Percentiles rank a stretch among this genome's conserved stretches.
These are phyloP conservation scores for Petunia hybrid DNA, from an alignment of 305 asterid genomes.

Conservation along the genomic window DNA sequence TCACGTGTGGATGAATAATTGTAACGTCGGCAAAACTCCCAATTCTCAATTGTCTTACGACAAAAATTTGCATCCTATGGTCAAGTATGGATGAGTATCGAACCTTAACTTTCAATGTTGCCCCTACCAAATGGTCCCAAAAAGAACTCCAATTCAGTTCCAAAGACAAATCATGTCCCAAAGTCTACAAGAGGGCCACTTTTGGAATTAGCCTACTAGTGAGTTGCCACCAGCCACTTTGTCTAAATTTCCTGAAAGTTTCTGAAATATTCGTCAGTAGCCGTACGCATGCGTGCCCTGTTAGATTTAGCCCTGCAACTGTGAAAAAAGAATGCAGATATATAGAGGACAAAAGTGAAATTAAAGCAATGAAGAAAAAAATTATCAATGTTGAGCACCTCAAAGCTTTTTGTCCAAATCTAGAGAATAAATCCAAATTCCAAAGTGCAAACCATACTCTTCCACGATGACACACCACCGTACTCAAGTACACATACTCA, in stretches of 20 bases:
- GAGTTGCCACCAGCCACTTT: neutral
- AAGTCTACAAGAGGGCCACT: neutral
- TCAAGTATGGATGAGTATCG: neutral
- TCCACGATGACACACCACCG: too few species aligned
- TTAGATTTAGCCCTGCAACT: neutral
- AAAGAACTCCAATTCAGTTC: neutral
- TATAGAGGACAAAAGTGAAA: neutral
- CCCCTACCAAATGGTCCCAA: neutral
- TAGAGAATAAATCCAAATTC: neutral
- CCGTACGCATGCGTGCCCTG: slow-evolving; percentile 26
- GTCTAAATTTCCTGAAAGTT: neutral
- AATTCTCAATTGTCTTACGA: neutral
- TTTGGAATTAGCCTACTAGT: neutral
- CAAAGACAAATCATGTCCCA: neutral
- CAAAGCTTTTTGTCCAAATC: neutral
- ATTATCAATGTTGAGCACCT: neutral
- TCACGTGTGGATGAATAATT: neutral
- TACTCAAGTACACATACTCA: slow-evolving; percentile 2
- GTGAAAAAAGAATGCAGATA: neutral
- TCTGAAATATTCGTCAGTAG: neutral
- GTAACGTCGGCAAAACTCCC: neutral
- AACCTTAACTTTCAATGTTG: neutral
- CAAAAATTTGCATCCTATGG: neutral
- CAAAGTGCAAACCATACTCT: neutral
- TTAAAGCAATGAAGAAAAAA: neutral